Evolutionary conservation across 2,329 filamentous ascomycete genomes (phyloP), one percentile per base, ranked within the genome.

Genomic region (Pyrenochaeta sp.): DNA sequence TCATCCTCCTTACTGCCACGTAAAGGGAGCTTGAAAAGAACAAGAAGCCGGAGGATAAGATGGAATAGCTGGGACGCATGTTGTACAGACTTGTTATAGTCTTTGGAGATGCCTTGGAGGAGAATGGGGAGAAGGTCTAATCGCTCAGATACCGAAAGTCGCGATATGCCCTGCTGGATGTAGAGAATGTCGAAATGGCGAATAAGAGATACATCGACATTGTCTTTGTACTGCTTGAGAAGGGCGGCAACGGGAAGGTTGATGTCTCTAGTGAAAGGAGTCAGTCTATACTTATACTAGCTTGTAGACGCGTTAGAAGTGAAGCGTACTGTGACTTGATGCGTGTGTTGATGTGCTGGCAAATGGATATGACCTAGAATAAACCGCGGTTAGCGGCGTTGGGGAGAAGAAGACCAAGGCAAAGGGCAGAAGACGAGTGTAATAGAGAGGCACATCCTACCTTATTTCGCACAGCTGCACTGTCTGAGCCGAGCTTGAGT

Each of bases 111-210:
- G 7, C 86, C 87, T 52, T 81, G 77, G 11, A 92, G 73, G 7
- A 91, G 72, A 3, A 83, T 79, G 2, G 90, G 85, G n/a, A 96
- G 72, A 4, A 96, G 75, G 8, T 85, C 83, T 23, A 87, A 80
- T 56, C 90, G 83, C 28, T 93, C 87, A 11, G 73, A 68, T 8
- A 79, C 69, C 2, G 79, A 76, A 14, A 89, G 70, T 35, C 86
- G 78, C 37, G 80, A 80, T 30, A 89, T 77, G 26, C 93, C 94
- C 65, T 96, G 90, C 63, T 95, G 89, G 24, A 96, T 88, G 66
- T 96, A 96, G 13, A 88, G 80, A 27, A 97, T 76, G 71, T 97
- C 92, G 58, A 96, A 88, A 66, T 96, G 89, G 52, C 90, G 87
- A 53, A 99, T 84, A 24, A 96, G 78, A 1, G 86, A 77, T 9